Base-by-base conservation (phyloP, 73 alveolate species). In the Urostyla sp. region DNA sequence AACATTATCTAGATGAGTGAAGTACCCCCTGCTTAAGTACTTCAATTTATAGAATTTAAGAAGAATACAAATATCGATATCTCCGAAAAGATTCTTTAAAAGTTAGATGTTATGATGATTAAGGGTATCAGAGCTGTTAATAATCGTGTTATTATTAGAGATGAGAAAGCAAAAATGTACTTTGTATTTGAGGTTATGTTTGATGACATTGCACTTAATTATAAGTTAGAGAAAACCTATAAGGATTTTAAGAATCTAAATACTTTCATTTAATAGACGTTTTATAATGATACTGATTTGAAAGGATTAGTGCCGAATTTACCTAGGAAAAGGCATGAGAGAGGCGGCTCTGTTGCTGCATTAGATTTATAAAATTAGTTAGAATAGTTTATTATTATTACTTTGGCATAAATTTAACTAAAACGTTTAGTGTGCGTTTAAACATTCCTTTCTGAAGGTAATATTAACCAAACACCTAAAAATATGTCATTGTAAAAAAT, bases 191-290 rank as follows among this genome's bases (percentile, higher is more conserved):
- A n/a, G n/a, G 79, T 63, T 38, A 63, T 4, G n/a, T 4, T 16
- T 38, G 8, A 63, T 5, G 60, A 36, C 1, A 20, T 21, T 5
- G 7, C 13, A 1, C 2, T 27, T 8, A 6, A 26, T 3, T 63
- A 28, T 21, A 2, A 5, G 1, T 43, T 63, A 4, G 44, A 63
- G 60, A 63, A 63, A 34, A 10, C 31, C 23, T 63, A 11, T 31
- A 63, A 63, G 60, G 79, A 63, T 63, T 63, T 63, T 23, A 13
- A 63, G 27, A 63, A 63, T 50, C 44, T 63, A 44, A 23, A 63
- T 24, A 0, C 4, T 40, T 63, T 63, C 36, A 36, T 63, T 38
- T 38, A n/a, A 8, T 8, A 38, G 8, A 63, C 79, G 11, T 63
- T 63, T 37, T 5, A 23, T 11, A 63, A 63, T 63, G 79, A 63